Percentiles rank a stretch among this genome's conserved stretches.
These are phyloP conservation scores for Solanum corneliomulleri DNA, from an alignment of 257 asterid species.

Conservation along the genomic window DNA sequence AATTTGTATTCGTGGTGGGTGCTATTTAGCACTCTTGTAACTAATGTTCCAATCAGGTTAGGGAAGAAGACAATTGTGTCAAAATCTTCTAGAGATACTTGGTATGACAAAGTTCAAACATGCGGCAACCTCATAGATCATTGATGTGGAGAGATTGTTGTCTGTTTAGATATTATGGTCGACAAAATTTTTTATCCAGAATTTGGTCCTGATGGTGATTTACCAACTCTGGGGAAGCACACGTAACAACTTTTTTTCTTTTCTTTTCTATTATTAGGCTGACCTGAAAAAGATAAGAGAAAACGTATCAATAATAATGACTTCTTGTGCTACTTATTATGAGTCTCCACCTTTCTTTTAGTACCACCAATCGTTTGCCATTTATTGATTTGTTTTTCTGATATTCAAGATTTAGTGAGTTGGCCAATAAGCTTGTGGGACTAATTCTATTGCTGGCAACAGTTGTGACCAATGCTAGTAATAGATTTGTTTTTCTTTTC, in stretches of 20 bases:
- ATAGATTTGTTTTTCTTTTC: not conserved
- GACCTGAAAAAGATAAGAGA: not conserved
- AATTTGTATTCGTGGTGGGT: not conserved
- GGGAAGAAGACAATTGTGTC: not conserved
- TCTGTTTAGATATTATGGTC: conserved; percentile 4
- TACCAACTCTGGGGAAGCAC: conserved; percentile 20
- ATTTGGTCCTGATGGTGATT: conserved; percentile 26
- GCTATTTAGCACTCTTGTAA: not conserved
- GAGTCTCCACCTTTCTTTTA: not conserved
- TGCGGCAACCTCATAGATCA: not conserved
- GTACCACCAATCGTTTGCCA: not conserved
- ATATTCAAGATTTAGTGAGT: not conserved
- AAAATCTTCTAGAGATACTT: not conserved
- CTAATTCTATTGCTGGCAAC: not conserved
- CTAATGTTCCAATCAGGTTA: not conserved
- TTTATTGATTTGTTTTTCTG: not conserved
- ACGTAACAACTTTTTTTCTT: conserved; percentile 6
- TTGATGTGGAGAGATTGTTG: not conserved
- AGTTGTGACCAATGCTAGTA: not conserved
- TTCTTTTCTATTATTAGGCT: not conserved
- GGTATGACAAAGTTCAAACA: not conserved
- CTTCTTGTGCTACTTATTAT: conserved; percentile 15
- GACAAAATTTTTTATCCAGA: conserved; percentile 11
- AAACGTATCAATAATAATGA: conserved; percentile 1
- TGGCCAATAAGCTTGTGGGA: not conserved